Evolutionary conservation across 2,329 filamentous ascomycete species (phyloP).

Genomic region (Pseudogymnoascus pannorum): DNA sequence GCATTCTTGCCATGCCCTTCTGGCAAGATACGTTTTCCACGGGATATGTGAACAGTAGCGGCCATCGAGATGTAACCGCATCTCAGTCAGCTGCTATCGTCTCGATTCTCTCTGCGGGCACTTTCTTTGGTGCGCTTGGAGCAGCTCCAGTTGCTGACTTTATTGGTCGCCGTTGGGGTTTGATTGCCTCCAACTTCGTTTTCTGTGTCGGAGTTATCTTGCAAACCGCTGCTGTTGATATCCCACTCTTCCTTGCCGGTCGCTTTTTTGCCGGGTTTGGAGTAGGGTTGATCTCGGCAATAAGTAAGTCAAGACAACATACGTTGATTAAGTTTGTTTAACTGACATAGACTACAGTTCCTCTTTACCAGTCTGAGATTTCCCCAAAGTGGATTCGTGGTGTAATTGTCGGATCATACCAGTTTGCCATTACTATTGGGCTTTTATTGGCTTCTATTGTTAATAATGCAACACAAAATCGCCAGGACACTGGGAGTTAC

Average conservation of each 20-base stretch:
- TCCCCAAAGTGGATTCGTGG: slow-evolving; percentile 77
- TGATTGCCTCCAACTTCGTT: slow-evolving; percentile 55
- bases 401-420: slow-evolving; percentile 67
- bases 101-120: slow-evolving; percentile 69
- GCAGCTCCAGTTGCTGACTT: slow-evolving; percentile 55
- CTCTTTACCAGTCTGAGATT: slow-evolving; percentile 75
- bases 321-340: slow-evolving; percentile 15
- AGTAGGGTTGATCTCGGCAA: slow-evolving; percentile 64
- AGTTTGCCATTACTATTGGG: slow-evolving; percentile 68
- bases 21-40: slow-evolving; percentile 54
- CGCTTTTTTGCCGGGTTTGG: slow-evolving; percentile 68
- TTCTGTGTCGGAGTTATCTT: slow-evolving; percentile 62
- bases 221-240: slow-evolving; percentile 53
- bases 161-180: slow-evolving; percentile 56
- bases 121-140: slow-evolving; percentile 64
- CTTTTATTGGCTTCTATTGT: slow-evolving; percentile 60
- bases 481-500: slow-evolving; percentile 57
- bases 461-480: slow-evolving; percentile 56
- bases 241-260: slow-evolving; percentile 62
- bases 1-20: slow-evolving; percentile 49
- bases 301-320: slow-evolving; percentile 35
- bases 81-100: slow-evolving; percentile 57
- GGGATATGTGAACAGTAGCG: slow-evolving; percentile 37
- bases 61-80: slow-evolving; percentile 42
- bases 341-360: slow-evolving; percentile 43